Evolutionary conservation across 345 rosid species (phyloP).

Genomic region (Erysimum cheiranthoides): DNA sequence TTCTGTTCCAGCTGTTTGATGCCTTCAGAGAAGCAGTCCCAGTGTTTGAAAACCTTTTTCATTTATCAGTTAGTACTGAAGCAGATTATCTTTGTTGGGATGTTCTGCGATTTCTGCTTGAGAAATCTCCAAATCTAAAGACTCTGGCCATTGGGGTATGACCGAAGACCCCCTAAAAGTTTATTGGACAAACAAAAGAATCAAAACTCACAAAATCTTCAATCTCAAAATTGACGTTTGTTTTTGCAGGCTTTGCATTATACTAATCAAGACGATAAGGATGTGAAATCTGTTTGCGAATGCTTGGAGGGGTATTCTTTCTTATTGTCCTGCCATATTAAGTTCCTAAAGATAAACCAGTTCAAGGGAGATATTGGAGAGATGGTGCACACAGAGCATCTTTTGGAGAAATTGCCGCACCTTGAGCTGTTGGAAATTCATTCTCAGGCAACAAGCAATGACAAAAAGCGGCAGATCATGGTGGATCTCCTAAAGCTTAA

Average conservation of each 20-base stretch:
- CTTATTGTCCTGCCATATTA: background rate
- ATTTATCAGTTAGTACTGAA: background rate
- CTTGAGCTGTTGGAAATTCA: slow-evolving; percentile 8
- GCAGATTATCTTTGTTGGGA: background rate
- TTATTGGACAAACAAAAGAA: background rate
- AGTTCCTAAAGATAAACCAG: background rate
- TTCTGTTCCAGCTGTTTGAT: background rate
- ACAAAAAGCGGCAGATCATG: background rate
- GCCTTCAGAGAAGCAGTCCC: background rate
- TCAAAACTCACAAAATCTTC: background rate
- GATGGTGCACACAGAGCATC: background rate
- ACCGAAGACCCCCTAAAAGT: background rate
- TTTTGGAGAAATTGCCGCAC: background rate
- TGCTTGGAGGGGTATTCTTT: background rate
- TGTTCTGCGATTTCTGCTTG: background rate
- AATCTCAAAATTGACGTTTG: background rate
- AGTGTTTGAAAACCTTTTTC: background rate
- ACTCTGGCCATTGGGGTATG: slow-evolving; percentile 14
- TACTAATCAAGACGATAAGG: background rate
- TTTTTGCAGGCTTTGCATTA: slow-evolving; percentile 14
- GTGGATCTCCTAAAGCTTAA: background rate
- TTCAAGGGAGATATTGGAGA: background rate
- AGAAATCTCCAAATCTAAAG: slow-evolving; percentile 1
- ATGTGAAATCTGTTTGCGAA: background rate
- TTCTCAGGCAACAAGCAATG: background rate